A percentile compares a stretch with the other conserved stretches of the same genome.
phyloP scores from a whole-genome alignment of 805 yeast genomes.

The Saturnispora hagleri region DNA sequence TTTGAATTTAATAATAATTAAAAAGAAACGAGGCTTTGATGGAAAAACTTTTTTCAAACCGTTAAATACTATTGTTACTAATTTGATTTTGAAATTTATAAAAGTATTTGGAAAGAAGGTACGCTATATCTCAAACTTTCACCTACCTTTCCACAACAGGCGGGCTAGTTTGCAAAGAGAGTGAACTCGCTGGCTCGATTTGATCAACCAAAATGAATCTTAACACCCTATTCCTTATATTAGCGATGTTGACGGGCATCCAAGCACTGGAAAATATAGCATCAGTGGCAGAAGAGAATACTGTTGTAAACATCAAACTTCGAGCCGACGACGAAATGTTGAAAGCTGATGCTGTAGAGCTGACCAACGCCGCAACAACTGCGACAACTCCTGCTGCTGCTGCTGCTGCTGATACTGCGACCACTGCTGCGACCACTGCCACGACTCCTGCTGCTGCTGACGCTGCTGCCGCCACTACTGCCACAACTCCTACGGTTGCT shows the following conservation, averaged over 20 bases:
- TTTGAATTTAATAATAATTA: too few relatives aligned
- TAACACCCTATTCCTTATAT: neutral
- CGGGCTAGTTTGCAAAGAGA: neutral
- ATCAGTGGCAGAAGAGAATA: neutral
- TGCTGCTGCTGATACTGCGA: neutral
- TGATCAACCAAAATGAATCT: neutral
- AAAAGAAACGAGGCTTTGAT: neutral
- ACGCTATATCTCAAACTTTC: neutral
- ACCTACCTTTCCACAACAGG: neutral
- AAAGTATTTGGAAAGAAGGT: neutral
- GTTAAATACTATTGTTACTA: neutral
- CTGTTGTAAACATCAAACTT: neutral
- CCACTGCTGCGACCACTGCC: too few relatives aligned
- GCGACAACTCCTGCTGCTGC: neutral
- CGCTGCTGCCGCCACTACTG: conserved; percentile 7
- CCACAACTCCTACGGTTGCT: conserved; percentile 7
- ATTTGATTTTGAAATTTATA: too few relatives aligned
- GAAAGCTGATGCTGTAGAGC: neutral
- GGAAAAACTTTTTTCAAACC: neutral
- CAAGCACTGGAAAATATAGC: neutral
- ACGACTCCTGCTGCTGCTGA: conserved; percentile 3
- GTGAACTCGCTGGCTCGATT: neutral
- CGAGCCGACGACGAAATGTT: neutral
- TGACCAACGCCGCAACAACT: conserved; percentile 5
- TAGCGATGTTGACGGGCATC: neutral